phyloP scores from a whole-genome alignment of 139 green algal genomes.

The Picochlorum sp. region DNA sequence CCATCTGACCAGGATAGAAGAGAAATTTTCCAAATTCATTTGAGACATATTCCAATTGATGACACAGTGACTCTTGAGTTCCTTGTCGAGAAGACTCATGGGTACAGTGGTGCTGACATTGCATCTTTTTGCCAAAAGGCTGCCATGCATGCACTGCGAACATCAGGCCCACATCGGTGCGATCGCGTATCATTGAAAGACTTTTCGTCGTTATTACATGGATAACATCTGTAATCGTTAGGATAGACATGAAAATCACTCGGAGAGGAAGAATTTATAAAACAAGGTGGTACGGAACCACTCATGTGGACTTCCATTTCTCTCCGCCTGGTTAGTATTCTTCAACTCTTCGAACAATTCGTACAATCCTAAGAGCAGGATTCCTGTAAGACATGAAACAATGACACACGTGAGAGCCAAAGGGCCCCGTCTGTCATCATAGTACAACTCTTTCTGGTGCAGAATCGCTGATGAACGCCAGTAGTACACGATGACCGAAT shows the following conservation, averaged over 20 bases:
- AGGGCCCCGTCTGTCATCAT: conserved; percentile 58
- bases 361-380: conserved; percentile 58
- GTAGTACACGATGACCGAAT: conserved; percentile 72
- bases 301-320: neutral
- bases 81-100: conserved; percentile 30
- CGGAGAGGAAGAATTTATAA: neutral
- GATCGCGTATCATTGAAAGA: conserved; percentile 3
- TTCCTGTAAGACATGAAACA: conserved; percentile 51
- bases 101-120: conserved; percentile 65
- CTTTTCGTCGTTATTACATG: neutral
- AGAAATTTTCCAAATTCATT: conserved; percentile 58
- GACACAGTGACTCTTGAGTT: conserved; percentile 44
- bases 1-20: conserved; percentile 21
- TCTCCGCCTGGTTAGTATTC: neutral
- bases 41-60: conserved; percentile 46
- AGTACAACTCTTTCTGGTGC: conserved; percentile 55
- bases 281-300: conserved; percentile 6
- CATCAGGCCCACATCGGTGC: neutral
- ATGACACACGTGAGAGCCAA: conserved; percentile 60
- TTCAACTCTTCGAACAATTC: conserved; percentile 43
- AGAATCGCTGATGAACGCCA: conserved; percentile 60
- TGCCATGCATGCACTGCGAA: conserved; percentile 43
- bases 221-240: neutral
- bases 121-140: conserved; percentile 48
- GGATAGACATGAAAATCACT: neutral